A percentile compares a stretch with the other conserved stretches of the same genome.
Evolutionary conservation across 1,284 basidiomycete species (phyloP).

Genomic region (Mycena sp.): DNA sequence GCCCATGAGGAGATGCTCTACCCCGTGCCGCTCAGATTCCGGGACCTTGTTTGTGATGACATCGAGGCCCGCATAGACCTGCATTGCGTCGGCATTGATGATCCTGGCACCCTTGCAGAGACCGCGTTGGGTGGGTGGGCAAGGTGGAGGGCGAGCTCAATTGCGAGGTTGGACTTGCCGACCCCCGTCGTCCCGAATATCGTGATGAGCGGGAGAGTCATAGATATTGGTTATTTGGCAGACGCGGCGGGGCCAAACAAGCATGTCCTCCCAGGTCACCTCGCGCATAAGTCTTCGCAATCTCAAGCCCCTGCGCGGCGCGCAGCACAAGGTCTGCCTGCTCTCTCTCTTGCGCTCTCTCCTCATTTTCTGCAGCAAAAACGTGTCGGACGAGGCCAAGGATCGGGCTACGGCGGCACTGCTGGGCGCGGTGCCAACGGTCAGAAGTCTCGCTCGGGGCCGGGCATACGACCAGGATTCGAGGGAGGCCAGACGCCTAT

Average conservation of each 20-base stretch:
- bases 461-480: constrained; percentile 88
- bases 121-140: constrained; percentile 37
- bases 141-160: constrained; percentile 83
- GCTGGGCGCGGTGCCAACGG: constrained; percentile 96
- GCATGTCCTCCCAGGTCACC: constrained; percentile 41
- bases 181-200: constrained; percentile 97
- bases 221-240: constrained; percentile 36
- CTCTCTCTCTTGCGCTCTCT: constrained; percentile 9
- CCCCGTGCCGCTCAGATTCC: constrained; percentile 75
- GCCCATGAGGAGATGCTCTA: constrained; percentile 91
- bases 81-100: constrained; percentile 98
- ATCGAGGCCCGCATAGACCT: constrained; percentile 94
- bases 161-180: constrained; percentile 94
- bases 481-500: constrained; percentile 98
- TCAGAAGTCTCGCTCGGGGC: constrained; percentile 92
- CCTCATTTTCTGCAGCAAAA: constrained; percentile 72
- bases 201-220: constrained; percentile 77
- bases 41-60: constrained; percentile 97
- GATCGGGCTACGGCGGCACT: constrained; percentile 91
- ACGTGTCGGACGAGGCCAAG: constrained; percentile 93
- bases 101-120: constrained; percentile 74
- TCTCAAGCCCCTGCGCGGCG: constrained; percentile 67
- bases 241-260: background rate
- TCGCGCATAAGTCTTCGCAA: constrained; percentile 66
- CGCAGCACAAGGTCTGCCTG: constrained; percentile 64